These are phyloP conservation scores for Calonectria montana DNA, from an alignment of 2,329 filamentous ascomycete genomes.

Conservation along the genomic window DNA sequence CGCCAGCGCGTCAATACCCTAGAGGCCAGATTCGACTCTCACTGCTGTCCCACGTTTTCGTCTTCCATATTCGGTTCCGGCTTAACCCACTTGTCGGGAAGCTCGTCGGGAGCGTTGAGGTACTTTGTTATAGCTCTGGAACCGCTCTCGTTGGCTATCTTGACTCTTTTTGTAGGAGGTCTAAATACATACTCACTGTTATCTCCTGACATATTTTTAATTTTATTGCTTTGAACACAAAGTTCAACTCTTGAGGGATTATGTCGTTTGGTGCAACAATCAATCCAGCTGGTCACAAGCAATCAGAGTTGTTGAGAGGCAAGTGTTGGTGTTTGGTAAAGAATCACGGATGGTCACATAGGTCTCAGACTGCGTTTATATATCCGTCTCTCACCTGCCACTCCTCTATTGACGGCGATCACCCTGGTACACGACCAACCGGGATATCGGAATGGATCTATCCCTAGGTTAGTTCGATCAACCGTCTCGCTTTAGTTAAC, in stretches of 20 bases:
- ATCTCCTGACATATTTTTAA: not conserved
- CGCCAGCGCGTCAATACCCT: not conserved
- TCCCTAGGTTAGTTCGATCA: slow-evolving; percentile 29
- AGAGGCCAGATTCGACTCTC: not conserved
- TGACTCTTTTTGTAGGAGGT: not conserved
- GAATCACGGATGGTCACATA: not conserved
- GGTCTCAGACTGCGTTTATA: slow-evolving; percentile 12
- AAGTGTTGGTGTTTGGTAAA: not conserved
- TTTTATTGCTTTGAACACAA: not conserved
- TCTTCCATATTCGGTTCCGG: not conserved
- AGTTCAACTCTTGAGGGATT: not conserved
- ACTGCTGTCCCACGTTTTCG: not conserved
- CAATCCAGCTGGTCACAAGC: not conserved
- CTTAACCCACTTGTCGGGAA: slow-evolving; percentile 28
- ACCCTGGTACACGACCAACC: slow-evolving; percentile 19
- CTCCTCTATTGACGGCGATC: not conserved
- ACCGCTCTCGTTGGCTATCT: slow-evolving; percentile 20
- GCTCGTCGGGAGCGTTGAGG: slow-evolving; percentile 7
- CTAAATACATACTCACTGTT: slow-evolving; percentile 4
- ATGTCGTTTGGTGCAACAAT: not conserved
- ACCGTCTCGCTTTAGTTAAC: slow-evolving; percentile 18
- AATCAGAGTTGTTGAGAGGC: not conserved
- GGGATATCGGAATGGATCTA: slow-evolving; percentile 21
- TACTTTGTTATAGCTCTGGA: slow-evolving; percentile 15
- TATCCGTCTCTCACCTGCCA: not conserved